phyloP scores from a whole-genome alignment of 768 basidiomycete genomes.

The Pulveroboletus sp. region DNA sequence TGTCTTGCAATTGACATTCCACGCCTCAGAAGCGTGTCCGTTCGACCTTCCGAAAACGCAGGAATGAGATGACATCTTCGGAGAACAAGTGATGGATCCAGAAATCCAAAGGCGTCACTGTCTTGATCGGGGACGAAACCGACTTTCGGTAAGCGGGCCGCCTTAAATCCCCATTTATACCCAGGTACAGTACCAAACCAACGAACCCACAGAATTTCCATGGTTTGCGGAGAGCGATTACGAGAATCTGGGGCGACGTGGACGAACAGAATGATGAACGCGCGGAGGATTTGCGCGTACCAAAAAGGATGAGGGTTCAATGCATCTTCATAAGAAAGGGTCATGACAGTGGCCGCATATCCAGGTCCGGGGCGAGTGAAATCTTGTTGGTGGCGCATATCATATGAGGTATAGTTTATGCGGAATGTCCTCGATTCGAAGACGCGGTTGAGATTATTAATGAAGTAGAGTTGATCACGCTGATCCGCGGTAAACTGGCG shows the following conservation, averaged over 20 bases:
- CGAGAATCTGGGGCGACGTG: not conserved
- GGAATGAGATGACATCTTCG: not conserved
- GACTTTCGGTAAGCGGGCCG: not conserved
- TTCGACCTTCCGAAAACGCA: not conserved
- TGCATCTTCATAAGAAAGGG: slow-evolving; percentile 12
- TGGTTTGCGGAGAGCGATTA: not conserved
- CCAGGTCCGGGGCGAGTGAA: slow-evolving; percentile 7
- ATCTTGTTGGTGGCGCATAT: slow-evolving; percentile 15
- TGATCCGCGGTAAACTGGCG: not conserved
- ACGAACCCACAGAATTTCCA: not conserved
- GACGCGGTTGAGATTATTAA: not conserved
- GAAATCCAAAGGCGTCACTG: not conserved
- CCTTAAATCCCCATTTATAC: not conserved
- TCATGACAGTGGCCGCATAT: slow-evolving; percentile 23
- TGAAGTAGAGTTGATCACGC: not conserved
- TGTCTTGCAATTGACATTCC: not conserved
- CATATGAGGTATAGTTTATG: slow-evolving; percentile 20
- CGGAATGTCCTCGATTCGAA: not conserved
- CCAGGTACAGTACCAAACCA: not conserved
- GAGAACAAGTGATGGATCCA: slow-evolving; percentile 1
- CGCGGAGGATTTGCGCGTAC: slow-evolving; percentile 20
- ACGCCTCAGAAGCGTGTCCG: not conserved
- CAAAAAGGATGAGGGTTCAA: slow-evolving; percentile 11
- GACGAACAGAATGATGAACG: slow-evolving; percentile 14
- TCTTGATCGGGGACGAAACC: not conserved